Percentiles rank a stretch among this genome's conserved stretches.
Conservation (phyloP, 2,329 filamentous ascomycete species). For the Pleoardoris graminearum region DNA sequence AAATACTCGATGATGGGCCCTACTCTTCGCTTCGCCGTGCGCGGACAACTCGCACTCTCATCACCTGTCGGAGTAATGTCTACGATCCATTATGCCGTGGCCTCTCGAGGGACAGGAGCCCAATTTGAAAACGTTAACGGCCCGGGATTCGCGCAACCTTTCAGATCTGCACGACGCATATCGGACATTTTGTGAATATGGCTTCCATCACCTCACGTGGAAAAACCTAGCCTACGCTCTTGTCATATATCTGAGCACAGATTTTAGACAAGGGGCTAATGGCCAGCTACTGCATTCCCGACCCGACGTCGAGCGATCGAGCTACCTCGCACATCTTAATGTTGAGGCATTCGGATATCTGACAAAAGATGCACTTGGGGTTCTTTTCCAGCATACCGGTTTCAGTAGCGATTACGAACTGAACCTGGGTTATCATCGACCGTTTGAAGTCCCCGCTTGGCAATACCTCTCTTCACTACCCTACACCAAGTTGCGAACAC, state of each 20-base stretch:
- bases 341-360: conserved; percentile 9
- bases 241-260: conserved; percentile 1
- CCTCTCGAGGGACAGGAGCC: neutral
- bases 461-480: conserved; percentile 1
- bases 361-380: conserved; percentile 11
- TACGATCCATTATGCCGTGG: neutral
- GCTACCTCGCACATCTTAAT: conserved; percentile 2
- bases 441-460: neutral
- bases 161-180: conserved; percentile 9
- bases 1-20: neutral
- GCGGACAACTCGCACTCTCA: neutral
- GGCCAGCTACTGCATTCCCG: neutral
- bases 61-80: neutral
- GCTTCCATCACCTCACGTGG: conserved; percentile 12
- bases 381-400: conserved; percentile 1
- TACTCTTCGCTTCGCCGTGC: neutral
- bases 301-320: neutral
- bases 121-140: neutral
- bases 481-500: neutral
- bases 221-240: conserved; percentile 7
- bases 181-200: conserved; percentile 11
- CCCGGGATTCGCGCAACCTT: neutral
- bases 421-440: neutral
- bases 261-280: neutral
- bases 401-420: conserved; percentile 3